Conservation (phyloP, 768 basidiomycete species). For the Collybia mongolica region DNA sequence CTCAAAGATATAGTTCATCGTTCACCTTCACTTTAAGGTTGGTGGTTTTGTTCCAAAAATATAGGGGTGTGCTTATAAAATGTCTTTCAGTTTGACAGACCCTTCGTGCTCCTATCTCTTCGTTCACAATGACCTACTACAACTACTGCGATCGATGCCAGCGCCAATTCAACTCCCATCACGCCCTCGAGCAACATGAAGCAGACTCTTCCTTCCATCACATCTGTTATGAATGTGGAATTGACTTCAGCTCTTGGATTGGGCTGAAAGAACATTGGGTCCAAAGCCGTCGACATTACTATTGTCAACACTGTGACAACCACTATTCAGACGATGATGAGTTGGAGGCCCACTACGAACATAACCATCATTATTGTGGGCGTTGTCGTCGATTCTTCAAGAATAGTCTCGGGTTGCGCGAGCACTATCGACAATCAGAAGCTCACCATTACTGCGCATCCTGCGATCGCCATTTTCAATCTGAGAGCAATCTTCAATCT, state of each 20-base stretch:
- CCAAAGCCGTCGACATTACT: constrained; percentile 46
- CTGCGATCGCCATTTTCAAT: constrained; percentile 44
- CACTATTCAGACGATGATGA: constrained; percentile 34
- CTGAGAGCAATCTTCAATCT: constrained; percentile 31
- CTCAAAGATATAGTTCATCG: too few relatives aligned
- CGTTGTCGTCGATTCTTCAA: constrained; percentile 41
- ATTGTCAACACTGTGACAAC: constrained; percentile 49
- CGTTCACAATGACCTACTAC: too few relatives aligned
- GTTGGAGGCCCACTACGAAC: constrained; percentile 39
- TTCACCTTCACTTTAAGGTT: too few relatives aligned
- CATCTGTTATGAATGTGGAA: constrained; percentile 42
- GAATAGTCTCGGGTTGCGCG: constrained; percentile 34
- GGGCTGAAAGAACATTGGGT: constrained; percentile 51
- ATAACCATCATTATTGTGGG: constrained; percentile 41
- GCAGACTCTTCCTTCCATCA: constrained; percentile 36
- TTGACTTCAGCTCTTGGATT: constrained; percentile 38
- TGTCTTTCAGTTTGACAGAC: too few relatives aligned
- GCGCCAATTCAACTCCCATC: constrained; percentile 26
- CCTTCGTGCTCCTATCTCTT: too few relatives aligned
- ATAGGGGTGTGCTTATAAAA: too few relatives aligned
- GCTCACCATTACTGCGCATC: constrained; percentile 40
- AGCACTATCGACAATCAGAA: constrained; percentile 48
- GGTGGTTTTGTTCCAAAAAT: too few relatives aligned
- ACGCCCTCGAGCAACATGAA: constrained; percentile 34
- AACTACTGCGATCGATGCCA: constrained; percentile 36